phyloP scores from a whole-genome alignment of 208 protist species.

The Angomonas desouzai region DNA sequence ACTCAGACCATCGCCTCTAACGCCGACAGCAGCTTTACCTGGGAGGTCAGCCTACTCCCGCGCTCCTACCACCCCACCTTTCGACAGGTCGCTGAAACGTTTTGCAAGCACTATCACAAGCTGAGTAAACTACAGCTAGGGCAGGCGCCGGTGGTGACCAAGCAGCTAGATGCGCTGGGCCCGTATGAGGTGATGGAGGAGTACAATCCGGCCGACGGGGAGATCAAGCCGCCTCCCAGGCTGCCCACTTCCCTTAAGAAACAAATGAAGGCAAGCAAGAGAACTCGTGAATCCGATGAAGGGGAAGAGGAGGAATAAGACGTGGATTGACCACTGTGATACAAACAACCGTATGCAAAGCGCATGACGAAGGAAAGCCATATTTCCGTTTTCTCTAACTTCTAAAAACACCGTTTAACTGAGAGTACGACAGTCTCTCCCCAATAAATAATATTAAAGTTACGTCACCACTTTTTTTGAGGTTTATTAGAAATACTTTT shows the following conservation, averaged over 20 bases:
- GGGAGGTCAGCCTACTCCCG: constrained; percentile 74
- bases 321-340: neutral
- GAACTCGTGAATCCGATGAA: constrained; percentile 9
- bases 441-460: no score
- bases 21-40: constrained; percentile 87
- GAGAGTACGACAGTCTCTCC: no score
- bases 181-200: constrained; percentile 89
- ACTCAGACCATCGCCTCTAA: constrained; percentile 77
- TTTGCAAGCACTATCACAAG: constrained; percentile 82
- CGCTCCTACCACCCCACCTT: constrained; percentile 85
- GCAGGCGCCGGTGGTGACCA: constrained; percentile 81
- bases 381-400: no score
- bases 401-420: no score
- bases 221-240: constrained; percentile 64
- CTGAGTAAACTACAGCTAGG: constrained; percentile 76
- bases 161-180: constrained; percentile 81
- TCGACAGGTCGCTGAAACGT: constrained; percentile 70
- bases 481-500: no score
- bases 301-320: constrained; percentile 15
- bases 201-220: constrained; percentile 81
- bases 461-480: no score
- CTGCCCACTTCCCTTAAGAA: constrained; percentile 42
- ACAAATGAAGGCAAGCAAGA: constrained; percentile 19
- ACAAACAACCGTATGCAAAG: no score
- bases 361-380: no score